phyloP scores from a whole-genome alignment of 371 early-diverging fungal species.

The Dinochytrium kinnereticum region DNA sequence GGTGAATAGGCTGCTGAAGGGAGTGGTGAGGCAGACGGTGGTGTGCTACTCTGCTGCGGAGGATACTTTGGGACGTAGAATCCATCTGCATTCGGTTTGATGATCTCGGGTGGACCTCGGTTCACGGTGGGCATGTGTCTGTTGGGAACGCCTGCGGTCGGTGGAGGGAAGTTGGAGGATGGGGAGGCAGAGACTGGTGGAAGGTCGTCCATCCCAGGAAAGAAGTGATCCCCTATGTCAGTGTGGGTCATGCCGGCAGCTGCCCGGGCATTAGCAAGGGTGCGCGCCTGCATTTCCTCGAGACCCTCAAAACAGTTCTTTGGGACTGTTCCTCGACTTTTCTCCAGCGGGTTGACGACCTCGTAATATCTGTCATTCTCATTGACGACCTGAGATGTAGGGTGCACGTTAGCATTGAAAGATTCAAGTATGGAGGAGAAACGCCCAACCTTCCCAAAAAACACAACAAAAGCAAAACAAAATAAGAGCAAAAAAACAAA shows the following conservation, averaged over 20 bases:
- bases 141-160: not conserved
- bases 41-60: not conserved
- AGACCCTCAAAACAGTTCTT: conserved; percentile 80
- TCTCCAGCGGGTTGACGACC: conserved; percentile 82
- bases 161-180: not conserved
- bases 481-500: not conserved
- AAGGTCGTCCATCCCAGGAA: not conserved
- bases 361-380: conserved; percentile 84
- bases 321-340: conserved; percentile 80
- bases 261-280: conserved; percentile 2
- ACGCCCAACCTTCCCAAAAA: too few species aligned
- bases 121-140: too few species aligned
- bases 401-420: too few species aligned
- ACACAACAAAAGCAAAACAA: too few species aligned
- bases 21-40: not conserved
- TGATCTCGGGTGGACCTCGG: conserved; percentile 14
- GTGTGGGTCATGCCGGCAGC: conserved; percentile 1
- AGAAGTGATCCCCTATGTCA: not conserved
- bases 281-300: conserved; percentile 47
- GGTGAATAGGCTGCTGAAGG: too few species aligned
- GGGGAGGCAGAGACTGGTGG: not conserved
- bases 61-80: conserved; percentile 15
- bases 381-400: conserved; percentile 70
- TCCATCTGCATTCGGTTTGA: conserved; percentile 15
- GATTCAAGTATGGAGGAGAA: too few species aligned